Evolutionary conservation across 805 yeast species (phyloP).

Genomic region (Monosporozyma solicola): DNA sequence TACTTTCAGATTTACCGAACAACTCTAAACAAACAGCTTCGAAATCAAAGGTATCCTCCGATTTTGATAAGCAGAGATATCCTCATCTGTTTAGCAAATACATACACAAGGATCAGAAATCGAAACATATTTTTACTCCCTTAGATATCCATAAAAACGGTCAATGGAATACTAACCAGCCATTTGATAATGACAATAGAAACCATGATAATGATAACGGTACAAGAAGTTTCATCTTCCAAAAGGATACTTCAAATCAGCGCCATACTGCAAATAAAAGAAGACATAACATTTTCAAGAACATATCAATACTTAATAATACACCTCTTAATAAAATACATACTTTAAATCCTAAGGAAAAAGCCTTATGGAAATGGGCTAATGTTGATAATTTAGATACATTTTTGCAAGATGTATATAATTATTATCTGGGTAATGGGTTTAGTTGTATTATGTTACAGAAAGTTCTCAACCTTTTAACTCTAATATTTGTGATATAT

Average conservation of each 20-base stretch:
- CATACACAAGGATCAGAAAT: background rate
- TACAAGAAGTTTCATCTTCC: background rate
- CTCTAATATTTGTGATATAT: slow-evolving; percentile 69
- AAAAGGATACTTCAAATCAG: background rate
- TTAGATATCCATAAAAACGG: background rate
- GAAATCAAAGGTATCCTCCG: slow-evolving; percentile 1
- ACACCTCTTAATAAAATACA: slow-evolving; percentile 29
- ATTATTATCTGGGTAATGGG: slow-evolving; percentile 81
- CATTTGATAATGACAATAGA: background rate
- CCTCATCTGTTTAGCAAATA: background rate
- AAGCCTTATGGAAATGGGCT: slow-evolving; percentile 94
- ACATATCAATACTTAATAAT: slow-evolving; percentile 19
- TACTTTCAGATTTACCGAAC: background rate
- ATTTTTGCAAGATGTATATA: slow-evolving; percentile 74
- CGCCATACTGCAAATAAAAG: slow-evolving; percentile 3
- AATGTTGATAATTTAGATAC: slow-evolving; percentile 86
- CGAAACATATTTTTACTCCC: background rate
- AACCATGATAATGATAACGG: background rate
- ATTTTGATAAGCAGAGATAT: background rate
- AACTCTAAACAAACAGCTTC: background rate
- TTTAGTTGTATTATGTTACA: slow-evolving; percentile 64
- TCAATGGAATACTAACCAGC: background rate
- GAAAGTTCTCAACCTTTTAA: slow-evolving; percentile 56
- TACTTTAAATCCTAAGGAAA: slow-evolving; percentile 52
- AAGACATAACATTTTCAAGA: slow-evolving; percentile 19